Evolutionary conservation across 202 grass and related monocot genomes (phyloP).

Genomic region (Schoenoplectus tabernaemontani): DNA sequence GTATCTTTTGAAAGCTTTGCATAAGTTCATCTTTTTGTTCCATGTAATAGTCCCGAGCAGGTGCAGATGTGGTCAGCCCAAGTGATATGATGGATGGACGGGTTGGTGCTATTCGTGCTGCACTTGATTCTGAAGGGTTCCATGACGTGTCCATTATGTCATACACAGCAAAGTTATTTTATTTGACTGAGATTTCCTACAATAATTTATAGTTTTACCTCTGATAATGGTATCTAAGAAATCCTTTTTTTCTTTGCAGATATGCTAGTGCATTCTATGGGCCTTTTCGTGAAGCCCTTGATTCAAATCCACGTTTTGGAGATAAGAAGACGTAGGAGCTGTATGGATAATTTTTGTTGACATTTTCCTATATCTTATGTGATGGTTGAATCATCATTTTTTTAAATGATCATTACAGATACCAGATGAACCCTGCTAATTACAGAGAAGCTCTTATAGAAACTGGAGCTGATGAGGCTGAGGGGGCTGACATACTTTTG

Average conservation of each 20-base stretch:
- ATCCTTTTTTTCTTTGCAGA: constrained; percentile 28
- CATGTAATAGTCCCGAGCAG: constrained; percentile 67
- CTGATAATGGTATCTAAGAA: not conserved
- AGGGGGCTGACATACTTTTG: constrained; percentile 89
- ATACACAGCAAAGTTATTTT: constrained; percentile 78
- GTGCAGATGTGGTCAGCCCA: constrained; percentile 94
- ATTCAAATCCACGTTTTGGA: constrained; percentile 97
- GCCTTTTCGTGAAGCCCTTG: constrained; percentile 87
- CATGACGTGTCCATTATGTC: constrained; percentile 98
- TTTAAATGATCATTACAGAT: constrained; percentile 42
- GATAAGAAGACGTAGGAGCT: constrained; percentile 92
- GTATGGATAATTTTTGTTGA: not conserved
- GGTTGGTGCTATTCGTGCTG: constrained; percentile 72
- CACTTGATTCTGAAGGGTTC: constrained; percentile 90
- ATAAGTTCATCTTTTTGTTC: constrained; percentile 3
- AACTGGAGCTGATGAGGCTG: constrained; percentile 70
- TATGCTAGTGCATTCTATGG: constrained; percentile 99
- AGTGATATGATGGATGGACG: constrained; percentile 99
- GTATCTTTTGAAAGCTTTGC: not conserved
- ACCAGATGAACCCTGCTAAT: constrained; percentile 97
- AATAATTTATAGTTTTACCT: constrained; percentile 5
- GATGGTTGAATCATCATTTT: constrained; percentile 26
- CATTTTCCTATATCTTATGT: not conserved
- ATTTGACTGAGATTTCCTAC: not conserved
- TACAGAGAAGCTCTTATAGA: constrained; percentile 95